Evolutionary conservation across 768 basidiomycete genomes (phyloP).

Genomic region (Termitomyces sp.): DNA sequence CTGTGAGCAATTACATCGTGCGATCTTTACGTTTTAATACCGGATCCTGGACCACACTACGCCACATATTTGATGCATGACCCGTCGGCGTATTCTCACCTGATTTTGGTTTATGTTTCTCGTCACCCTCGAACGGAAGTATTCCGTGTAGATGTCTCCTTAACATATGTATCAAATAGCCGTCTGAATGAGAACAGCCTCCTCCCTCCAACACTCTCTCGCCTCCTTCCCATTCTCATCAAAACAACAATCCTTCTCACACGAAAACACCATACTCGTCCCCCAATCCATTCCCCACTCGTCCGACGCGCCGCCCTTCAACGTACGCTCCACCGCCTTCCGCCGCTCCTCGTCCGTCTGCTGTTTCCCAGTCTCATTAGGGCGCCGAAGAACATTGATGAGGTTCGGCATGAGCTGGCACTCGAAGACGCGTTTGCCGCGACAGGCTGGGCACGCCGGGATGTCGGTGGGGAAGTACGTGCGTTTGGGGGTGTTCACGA

Average conservation of each 20-base stretch:
- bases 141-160: background rate
- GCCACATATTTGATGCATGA: background rate
- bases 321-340: slow-evolving; percentile 52
- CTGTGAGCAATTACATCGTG: background rate
- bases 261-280: slow-evolving; percentile 86
- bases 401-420: slow-evolving; percentile 94
- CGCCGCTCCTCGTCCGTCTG: slow-evolving; percentile 69
- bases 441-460: slow-evolving; percentile 68
- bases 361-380: slow-evolving; percentile 27
- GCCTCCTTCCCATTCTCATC: slow-evolving; percentile 39
- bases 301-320: slow-evolving; percentile 46
- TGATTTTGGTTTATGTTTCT: background rate
- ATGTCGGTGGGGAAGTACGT: slow-evolving; percentile 55
- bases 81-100: background rate
- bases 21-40: background rate
- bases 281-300: slow-evolving; percentile 90
- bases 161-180: slow-evolving; percentile 44
- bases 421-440: slow-evolving; percentile 74
- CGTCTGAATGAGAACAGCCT: slow-evolving; percentile 74
- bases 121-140: background rate
- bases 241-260: slow-evolving; percentile 73
- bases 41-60: background rate
- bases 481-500: slow-evolving; percentile 45
- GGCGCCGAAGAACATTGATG: slow-evolving; percentile 66
- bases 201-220: slow-evolving; percentile 68